Evolutionary conservation across 2,329 filamentous ascomycete species (phyloP).

Genomic region (Tolypocladium album): DNA sequence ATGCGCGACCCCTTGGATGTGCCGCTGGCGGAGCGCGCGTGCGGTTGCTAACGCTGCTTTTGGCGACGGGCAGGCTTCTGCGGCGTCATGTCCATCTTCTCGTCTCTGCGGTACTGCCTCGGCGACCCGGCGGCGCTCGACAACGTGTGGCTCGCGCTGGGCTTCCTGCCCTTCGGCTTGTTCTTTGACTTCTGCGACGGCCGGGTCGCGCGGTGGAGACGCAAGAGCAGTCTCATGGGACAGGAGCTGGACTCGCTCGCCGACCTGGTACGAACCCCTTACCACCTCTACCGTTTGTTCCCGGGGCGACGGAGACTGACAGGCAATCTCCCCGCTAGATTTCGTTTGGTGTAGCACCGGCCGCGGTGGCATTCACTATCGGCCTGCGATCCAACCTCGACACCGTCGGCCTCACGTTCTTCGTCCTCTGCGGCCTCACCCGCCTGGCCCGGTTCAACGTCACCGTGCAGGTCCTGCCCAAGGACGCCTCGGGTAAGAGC

Average conservation of each 20-base stretch:
- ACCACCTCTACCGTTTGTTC: background rate
- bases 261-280: conserved; percentile 58
- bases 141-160: conserved; percentile 73
- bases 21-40: background rate
- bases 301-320: background rate
- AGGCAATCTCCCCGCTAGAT: conserved; percentile 46
- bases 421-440: conserved; percentile 89
- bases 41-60: background rate
- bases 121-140: conserved; percentile 53
- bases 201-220: conserved; percentile 89
- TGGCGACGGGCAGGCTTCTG: conserved; percentile 50
- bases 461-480: conserved; percentile 78
- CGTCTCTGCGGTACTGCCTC: conserved; percentile 86
- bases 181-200: conserved; percentile 99
- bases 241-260: conserved; percentile 94
- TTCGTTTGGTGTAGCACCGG: conserved; percentile 88
- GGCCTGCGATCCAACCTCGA: conserved; percentile 78
- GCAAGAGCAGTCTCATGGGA: conserved; percentile 96
- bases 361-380: conserved; percentile 77
- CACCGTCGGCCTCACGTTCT: conserved; percentile 71
- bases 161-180: conserved; percentile 80
- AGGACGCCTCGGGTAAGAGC: conserved; percentile 84
- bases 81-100: conserved; percentile 91
- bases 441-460: conserved; percentile 96
- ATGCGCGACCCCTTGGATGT: conserved; percentile 4